Evolutionary conservation across 108 stramenopile genomes (phyloP).

Genomic region (Poteriospumella lacustris): DNA sequence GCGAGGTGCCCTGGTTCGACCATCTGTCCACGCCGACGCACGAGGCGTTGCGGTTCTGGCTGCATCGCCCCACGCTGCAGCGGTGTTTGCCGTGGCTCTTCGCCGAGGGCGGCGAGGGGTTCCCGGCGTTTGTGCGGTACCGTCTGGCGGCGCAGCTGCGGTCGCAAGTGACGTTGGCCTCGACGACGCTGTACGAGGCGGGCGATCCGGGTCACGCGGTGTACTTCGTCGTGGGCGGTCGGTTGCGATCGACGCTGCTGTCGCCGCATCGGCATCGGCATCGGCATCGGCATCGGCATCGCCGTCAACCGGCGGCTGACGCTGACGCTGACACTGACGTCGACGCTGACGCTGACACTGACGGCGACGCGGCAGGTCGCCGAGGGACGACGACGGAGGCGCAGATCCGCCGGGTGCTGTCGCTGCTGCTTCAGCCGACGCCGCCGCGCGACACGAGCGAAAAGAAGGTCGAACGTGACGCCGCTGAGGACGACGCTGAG

Average conservation of each 20-base stretch:
- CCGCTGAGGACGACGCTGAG: no score
- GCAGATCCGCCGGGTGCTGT: no score
- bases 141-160: constrained; percentile 43
- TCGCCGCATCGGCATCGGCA: no score
- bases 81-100: constrained; percentile 37
- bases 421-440: no score
- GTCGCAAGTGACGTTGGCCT: constrained; percentile 38
- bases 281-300: no score
- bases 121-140: constrained; percentile 43
- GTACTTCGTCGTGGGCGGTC: constrained; percentile 49
- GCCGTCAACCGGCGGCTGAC: constrained; percentile 46
- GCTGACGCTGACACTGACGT: constrained; percentile 40
- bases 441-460: no score
- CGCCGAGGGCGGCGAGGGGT: background rate
- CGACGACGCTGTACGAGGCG: constrained; percentile 43
- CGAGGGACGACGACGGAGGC: constrained; percentile 40
- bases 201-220: constrained; percentile 59
- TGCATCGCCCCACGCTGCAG: constrained; percentile 35
- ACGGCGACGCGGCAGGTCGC: constrained; percentile 1
- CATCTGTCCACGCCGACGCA: constrained; percentile 52
- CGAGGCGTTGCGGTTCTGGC: constrained; percentile 47
- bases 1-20: no score
- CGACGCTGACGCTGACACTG: no score
- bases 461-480: no score
- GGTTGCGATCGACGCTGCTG: constrained; percentile 41